Evolutionary conservation across 441 rosid genomes (phyloP), one percentile per base, ranked within the genome.

Genomic region (Euphorbia celastroides): DNA sequence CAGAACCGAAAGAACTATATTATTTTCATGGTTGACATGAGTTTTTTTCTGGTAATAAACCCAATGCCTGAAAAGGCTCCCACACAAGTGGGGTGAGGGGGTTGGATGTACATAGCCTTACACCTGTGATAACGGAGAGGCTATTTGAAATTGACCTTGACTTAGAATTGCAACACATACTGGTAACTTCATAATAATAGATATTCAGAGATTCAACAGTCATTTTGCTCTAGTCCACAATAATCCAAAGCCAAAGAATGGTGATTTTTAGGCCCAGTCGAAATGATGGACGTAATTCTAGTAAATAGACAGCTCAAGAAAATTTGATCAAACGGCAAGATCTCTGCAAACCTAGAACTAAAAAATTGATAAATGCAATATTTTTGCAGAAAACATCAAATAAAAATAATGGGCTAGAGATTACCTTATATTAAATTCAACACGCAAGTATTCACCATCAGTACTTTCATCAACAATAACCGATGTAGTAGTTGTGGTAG

Each of bases 381-480:
- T 36, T 25, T 36, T 66, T 60, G 20, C 19, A 25, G 51, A 7
- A 34, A 25, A 30, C 16, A 65, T 65, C 30, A 34, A 52, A 14
- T 10, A 67, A 28, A 57, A 10, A 9, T 19, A 1, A 31, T 36
- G 44, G n/a, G 14, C 23, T 34, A 7, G 20, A 31, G 25, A 9
- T 59, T 64, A 95, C 98, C 99, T 95, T 67, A 92, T 70, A 83
- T 95, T 95, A 76, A 95, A 95, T 79, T 88, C 89, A 70, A 95
- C 85, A 46, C 97, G 96, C 67, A 95, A 80, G 75, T 86, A 92
- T 28, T 90, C 97, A 5, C 96, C 96, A 82, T 92, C 98, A 71
- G 85, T 51, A 79, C 99, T 95, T 76, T 79, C 86, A 85, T 95
- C 97, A 64, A 95, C 97, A 65, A 95, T 74, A 27, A 95, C 84